Percentiles rank a stretch among this genome's conserved stretches.
These are phyloP conservation scores for Malassezia dermatis DNA, from an alignment of 1,284 basidiomycete genomes.

Conservation along the genomic window DNA sequence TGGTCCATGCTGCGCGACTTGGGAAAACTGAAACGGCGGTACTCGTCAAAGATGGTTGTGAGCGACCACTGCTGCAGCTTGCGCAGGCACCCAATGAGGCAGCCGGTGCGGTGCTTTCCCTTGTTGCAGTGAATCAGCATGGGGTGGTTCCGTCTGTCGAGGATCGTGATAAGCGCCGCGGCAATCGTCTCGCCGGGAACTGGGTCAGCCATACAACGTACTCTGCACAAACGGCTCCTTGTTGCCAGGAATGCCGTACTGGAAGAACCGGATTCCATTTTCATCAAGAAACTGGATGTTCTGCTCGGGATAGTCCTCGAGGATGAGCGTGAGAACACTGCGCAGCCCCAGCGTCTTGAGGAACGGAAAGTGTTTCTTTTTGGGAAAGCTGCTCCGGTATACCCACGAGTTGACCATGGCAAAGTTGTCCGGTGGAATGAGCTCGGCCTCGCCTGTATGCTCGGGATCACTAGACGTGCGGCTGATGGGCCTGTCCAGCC, in stretches of 20 bases:
- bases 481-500: background rate
- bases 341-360: constrained; percentile 52
- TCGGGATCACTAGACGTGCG: background rate
- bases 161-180: constrained; percentile 52
- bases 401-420: constrained; percentile 51
- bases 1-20: constrained; percentile 54
- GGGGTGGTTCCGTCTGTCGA: constrained; percentile 54
- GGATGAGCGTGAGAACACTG: constrained; percentile 50
- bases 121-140: constrained; percentile 57
- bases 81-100: constrained; percentile 54
- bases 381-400: constrained; percentile 53
- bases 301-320: constrained; percentile 53
- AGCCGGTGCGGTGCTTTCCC: constrained; percentile 56
- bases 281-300: constrained; percentile 51
- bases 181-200: constrained; percentile 54
- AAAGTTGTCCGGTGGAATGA: constrained; percentile 46
- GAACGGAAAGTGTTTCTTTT: constrained; percentile 53
- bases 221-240: constrained; percentile 49
- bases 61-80: constrained; percentile 54
- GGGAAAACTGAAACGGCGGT: constrained; percentile 52
- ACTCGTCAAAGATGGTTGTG: constrained; percentile 55
- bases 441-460: background rate
- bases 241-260: constrained; percentile 56
- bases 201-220: constrained; percentile 11
- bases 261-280: constrained; percentile 51